These are phyloP conservation scores for Rubroshorea leprosula DNA, from an alignment of 345 rosid genomes.

Conservation along the genomic window DNA sequence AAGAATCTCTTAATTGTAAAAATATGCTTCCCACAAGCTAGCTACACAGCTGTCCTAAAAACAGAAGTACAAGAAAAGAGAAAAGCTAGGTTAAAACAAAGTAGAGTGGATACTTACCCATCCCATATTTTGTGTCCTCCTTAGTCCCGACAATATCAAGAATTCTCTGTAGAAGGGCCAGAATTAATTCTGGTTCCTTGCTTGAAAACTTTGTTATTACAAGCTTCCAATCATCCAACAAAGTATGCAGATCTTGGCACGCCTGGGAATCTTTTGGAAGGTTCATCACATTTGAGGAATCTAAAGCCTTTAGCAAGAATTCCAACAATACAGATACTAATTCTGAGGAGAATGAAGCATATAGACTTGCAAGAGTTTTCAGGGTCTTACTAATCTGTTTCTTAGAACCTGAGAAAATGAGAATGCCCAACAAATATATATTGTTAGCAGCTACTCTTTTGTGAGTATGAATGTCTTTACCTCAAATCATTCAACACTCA, in stretches of 20 bases:
- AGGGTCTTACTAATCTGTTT: slow-evolving; percentile 42
- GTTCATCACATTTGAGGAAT: slow-evolving; percentile 36
- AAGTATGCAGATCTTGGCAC: slow-evolving; percentile 27
- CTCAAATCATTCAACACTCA: not conserved
- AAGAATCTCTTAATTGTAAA: not conserved
- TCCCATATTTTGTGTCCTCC: slow-evolving; percentile 37
- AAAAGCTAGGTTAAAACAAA: not conserved
- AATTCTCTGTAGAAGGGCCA: slow-evolving; percentile 55
- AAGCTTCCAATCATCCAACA: slow-evolving; percentile 62
- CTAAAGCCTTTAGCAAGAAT: slow-evolving; percentile 47
- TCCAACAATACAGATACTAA: slow-evolving; percentile 60
- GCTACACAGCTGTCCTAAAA: not conserved
- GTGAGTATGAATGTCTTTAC: not conserved
- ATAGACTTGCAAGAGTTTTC: slow-evolving; percentile 52
- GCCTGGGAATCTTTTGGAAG: slow-evolving; percentile 24
- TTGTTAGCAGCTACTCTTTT: slow-evolving; percentile 8
- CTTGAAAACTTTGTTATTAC: slow-evolving; percentile 47
- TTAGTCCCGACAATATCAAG: slow-evolving; percentile 46
- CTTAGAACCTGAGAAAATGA: slow-evolving; percentile 52
- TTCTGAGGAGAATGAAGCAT: slow-evolving; percentile 66
- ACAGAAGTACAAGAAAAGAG: slow-evolving; percentile 8
- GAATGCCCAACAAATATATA: slow-evolving; percentile 7
- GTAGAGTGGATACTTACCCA: slow-evolving; percentile 34
- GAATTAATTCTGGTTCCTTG: slow-evolving; percentile 72
- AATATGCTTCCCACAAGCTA: not conserved